Evolutionary conservation across 257 asterid species (phyloP).

Genomic region (Lithospermum erythrorhizon): DNA sequence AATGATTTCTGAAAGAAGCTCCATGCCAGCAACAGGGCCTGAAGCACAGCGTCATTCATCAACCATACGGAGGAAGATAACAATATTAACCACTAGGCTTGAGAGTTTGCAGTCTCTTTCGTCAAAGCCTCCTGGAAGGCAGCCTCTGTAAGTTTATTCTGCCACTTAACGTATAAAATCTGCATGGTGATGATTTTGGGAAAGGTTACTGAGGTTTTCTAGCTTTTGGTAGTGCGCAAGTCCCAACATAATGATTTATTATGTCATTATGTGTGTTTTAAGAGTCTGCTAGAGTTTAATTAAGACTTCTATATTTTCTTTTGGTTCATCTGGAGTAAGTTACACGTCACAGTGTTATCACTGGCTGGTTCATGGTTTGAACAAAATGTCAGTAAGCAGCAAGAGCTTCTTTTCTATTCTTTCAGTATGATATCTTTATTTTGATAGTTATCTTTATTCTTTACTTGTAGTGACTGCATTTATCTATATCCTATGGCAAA

Average conservation of each 20-base stretch:
- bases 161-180: neutral
- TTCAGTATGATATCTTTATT: no score
- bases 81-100: conserved; percentile 76
- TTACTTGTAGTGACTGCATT: no score
- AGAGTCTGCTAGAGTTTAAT: neutral
- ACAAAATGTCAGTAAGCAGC: no score
- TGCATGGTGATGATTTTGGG: neutral
- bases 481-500: no score
- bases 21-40: conserved; percentile 58
- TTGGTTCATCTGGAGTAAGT: no score
- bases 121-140: conserved; percentile 55
- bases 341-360: no score
- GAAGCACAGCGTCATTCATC: conserved; percentile 85
- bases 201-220: neutral
- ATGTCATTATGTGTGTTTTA: neutral
- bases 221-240: neutral
- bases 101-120: conserved; percentile 59
- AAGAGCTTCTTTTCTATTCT: no score
- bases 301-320: no score
- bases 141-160: conserved; percentile 42
- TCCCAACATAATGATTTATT: neutral
- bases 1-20: conserved; percentile 83
- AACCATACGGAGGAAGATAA: conserved; percentile 78
- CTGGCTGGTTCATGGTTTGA: no score
- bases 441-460: no score